Conservation (phyloP, 352 stramenopile genomes). For the Saprolegnia parasitica region DNA sequence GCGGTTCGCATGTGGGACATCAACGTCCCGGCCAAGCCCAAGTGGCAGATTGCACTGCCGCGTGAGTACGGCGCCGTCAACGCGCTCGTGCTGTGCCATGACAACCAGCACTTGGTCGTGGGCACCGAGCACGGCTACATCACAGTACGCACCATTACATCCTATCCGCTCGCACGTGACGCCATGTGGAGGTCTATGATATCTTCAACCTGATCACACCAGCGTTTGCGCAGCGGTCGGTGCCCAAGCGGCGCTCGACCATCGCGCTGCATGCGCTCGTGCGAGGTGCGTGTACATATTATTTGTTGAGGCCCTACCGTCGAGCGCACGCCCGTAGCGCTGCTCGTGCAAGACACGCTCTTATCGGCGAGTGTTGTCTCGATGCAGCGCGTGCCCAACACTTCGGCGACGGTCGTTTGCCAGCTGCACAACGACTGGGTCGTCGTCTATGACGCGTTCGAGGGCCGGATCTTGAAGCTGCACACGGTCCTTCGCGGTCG, state of each 20-base stretch:
- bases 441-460: constrained; percentile 47
- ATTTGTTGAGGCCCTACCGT: too few species aligned
- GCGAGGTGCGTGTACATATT: constrained; percentile 37
- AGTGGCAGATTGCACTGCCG: constrained; percentile 49
- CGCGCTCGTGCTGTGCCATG: constrained; percentile 40
- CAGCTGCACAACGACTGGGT: constrained; percentile 74
- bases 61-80: constrained; percentile 46
- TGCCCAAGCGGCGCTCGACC: constrained; percentile 44
- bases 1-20: constrained; percentile 63
- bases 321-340: background rate
- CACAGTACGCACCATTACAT: constrained; percentile 37
- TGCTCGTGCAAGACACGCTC: constrained; percentile 30
- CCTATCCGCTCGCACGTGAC: background rate
- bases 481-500: constrained; percentile 53
- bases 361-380: constrained; percentile 41
- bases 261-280: constrained; percentile 49
- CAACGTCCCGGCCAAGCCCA: constrained; percentile 43
- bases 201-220: constrained; percentile 54
- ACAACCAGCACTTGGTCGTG: constrained; percentile 51
- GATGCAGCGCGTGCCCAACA: constrained; percentile 38
- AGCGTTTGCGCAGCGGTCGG: constrained; percentile 56
- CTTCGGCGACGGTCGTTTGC: constrained; percentile 43
- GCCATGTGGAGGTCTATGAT: constrained; percentile 48
- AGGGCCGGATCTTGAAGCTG: constrained; percentile 42
- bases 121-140: constrained; percentile 54